Evolutionary conservation across 2,329 filamentous ascomycete species (phyloP).

Genomic region (Ustulina deusta): DNA sequence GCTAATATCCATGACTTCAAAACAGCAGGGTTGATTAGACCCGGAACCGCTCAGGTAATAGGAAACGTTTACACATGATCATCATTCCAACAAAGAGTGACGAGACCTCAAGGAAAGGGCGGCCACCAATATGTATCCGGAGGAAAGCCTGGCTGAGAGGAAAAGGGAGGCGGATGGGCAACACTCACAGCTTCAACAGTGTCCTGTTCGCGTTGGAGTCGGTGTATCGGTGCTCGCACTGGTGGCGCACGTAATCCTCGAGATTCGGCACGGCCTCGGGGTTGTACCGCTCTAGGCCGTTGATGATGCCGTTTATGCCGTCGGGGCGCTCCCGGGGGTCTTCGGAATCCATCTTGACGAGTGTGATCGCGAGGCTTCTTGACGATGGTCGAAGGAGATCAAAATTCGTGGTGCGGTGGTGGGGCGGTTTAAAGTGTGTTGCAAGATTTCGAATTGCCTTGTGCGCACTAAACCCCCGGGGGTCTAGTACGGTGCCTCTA

Average conservation of each 20-base stretch:
- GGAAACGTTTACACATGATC: conserved; percentile 91
- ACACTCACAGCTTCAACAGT: conserved; percentile 92
- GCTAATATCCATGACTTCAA: conserved; percentile 79
- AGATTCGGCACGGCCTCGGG: conserved; percentile 94
- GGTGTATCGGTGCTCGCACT: conserved; percentile 94
- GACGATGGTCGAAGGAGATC: conserved; percentile 44
- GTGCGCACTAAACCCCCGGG: conserved; percentile 43
- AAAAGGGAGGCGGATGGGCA: conserved; percentile 12
- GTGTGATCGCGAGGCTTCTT: conserved; percentile 44
- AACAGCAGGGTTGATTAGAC: conserved; percentile 66
- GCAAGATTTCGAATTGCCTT: conserved; percentile 49
- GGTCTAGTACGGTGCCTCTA: conserved; percentile 35
- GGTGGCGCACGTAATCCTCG: conserved; percentile 92
- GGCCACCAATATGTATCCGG: conserved; percentile 25
- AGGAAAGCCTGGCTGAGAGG: conserved; percentile 11
- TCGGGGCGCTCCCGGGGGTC: conserved; percentile 92
- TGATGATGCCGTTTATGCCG: conserved; percentile 92
- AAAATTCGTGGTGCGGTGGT: conserved; percentile 47
- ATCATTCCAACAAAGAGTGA: conserved; percentile 68
- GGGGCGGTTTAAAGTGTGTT: conserved; percentile 41
- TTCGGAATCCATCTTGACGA: conserved; percentile 75
- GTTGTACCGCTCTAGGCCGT: conserved; percentile 98
- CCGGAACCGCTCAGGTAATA: conserved; percentile 87
- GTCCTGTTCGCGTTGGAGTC: conserved; percentile 98
- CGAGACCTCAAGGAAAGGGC: neutral